Evolutionary conservation across 2,329 filamentous ascomycete species (phyloP).

Genomic region (Cordyceps tenuipes): DNA sequence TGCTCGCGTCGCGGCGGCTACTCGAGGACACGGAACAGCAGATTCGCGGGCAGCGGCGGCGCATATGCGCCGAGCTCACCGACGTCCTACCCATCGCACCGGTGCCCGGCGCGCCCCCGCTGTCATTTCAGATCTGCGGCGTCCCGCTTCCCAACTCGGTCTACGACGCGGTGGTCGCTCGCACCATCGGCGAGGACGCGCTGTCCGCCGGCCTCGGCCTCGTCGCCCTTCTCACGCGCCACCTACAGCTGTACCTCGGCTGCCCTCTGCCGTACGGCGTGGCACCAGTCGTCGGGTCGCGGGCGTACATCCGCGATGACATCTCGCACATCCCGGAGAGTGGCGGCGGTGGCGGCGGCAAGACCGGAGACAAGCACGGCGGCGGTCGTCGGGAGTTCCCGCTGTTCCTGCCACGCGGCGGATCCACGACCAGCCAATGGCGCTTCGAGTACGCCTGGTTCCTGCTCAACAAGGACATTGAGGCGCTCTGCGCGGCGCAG

Average conservation of each 20-base stretch:
- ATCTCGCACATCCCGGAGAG: conserved; percentile 45
- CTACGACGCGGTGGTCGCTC: conserved; percentile 47
- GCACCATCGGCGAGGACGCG: conserved; percentile 53
- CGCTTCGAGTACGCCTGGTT: conserved; percentile 96
- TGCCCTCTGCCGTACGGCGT: conserved; percentile 76
- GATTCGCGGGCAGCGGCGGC: conserved; percentile 76
- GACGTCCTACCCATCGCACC: conserved; percentile 76
- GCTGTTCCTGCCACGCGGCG: conserved; percentile 56
- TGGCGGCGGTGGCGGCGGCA: conserved; percentile 17
- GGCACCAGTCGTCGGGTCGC: conserved; percentile 62
- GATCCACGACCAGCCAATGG: conserved; percentile 64
- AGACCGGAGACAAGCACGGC: conserved; percentile 19
- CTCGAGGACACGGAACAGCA: conserved; percentile 52
- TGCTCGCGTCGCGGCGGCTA: conserved; percentile 52
- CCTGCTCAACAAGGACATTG: conserved; percentile 92
- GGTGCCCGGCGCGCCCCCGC: conserved; percentile 42
- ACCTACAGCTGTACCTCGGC: conserved; percentile 74
- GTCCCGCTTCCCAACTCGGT: conserved; percentile 72
- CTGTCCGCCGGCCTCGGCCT: conserved; percentile 76
- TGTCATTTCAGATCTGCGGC: conserved; percentile 77
- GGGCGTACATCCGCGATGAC: conserved; percentile 66
- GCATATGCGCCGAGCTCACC: conserved; percentile 77
- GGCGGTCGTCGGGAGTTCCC: conserved; percentile 61
- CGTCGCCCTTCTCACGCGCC: conserved; percentile 64
- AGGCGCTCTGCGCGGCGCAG: conserved; percentile 55